Base-by-base conservation (phyloP, 352 stramenopile species). In the Pythium volutum region DNA sequence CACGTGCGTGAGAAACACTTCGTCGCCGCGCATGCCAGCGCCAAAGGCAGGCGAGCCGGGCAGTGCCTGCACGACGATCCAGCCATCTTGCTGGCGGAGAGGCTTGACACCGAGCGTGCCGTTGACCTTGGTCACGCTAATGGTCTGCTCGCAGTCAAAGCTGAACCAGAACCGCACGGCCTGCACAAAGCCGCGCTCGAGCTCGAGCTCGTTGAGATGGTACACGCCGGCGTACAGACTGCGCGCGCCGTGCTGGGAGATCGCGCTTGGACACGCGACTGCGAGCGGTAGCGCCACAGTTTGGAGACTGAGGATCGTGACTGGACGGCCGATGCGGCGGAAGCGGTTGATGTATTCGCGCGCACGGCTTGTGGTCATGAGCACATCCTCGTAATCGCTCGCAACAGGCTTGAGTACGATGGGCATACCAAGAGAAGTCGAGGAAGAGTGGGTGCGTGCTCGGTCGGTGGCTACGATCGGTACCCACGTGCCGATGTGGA, bases 1-100 rank as follows among this genome's bases (percentile, higher is more conserved):
- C 29, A 90, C 80, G 55, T 92, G 83, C 7, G 80, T 90, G n/a
- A 92, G 70, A 49, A 87, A 92, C 22, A 88, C 80, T 52, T 91
- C 82, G 11, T 89, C 75, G 41, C 70, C 65, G 16, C 79, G 76
- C 82, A 91, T 91, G 16, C 82, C 82, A 0, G 79, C 80, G n/a
- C 88, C 71, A 51, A 88, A 89, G 11, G 74, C 81, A 1, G 82
- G 77, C 0, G 78, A 91, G 0, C 79, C 77, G 4, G 77, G 74
- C 18, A 90, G 59, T 2, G 83, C 80, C 59, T 92, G 83, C 22
- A 89, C 80, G 33, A 89, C 79, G 39, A 92, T 79, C 80, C 78
- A 90, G 1, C 80, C 78, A 56, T 92, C 83, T 52, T 92, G 83
- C 59, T 92, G 78, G 3, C 80, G 80, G 38, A 92, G 63, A 0